These are phyloP conservation scores for Floccularia luteovirens DNA, from an alignment of 768 basidiomycete genomes.

Conservation along the genomic window DNA sequence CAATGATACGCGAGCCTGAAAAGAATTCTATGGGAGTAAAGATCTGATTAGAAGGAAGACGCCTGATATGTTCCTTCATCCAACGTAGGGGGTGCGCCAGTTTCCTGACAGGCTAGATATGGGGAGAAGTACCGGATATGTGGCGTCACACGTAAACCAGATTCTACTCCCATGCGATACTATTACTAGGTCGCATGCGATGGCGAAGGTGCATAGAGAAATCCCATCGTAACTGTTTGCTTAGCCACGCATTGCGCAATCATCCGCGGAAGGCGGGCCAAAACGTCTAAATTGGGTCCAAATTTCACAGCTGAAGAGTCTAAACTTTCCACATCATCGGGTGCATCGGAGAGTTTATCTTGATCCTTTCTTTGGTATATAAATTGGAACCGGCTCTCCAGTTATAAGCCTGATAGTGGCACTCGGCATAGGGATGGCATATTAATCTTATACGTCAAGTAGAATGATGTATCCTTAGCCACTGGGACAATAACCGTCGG, in stretches of 20 bases:
- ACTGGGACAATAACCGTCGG: no score
- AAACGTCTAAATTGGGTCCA: constrained; percentile 26
- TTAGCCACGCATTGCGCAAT: constrained; percentile 29
- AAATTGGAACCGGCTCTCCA: not conserved
- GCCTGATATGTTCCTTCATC: constrained; percentile 8
- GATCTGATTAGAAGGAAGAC: constrained; percentile 20
- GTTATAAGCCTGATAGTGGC: no score
- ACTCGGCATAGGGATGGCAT: no score
- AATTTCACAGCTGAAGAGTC: constrained; percentile 25
- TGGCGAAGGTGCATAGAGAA: constrained; percentile 15
- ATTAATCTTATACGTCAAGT: no score
- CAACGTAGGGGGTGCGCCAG: constrained; percentile 22
- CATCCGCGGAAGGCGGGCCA: constrained; percentile 39
- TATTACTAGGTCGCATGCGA: constrained; percentile 18
- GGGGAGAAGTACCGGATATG: constrained; percentile 29
- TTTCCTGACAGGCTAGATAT: constrained; percentile 15
- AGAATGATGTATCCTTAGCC: no score
- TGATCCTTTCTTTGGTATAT: constrained; percentile 8
- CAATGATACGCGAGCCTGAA: constrained; percentile 11
- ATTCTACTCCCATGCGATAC: constrained; percentile 19
- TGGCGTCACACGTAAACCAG: constrained; percentile 36
- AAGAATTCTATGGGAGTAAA: constrained; percentile 8
- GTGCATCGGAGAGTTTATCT: constrained; percentile 29
- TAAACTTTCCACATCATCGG: constrained; percentile 34
- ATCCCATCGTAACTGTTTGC: constrained; percentile 22